phyloP scores from a whole-genome alignment of 2,329 filamentous ascomycete genomes.

The Pseudopithomyces maydicus region DNA sequence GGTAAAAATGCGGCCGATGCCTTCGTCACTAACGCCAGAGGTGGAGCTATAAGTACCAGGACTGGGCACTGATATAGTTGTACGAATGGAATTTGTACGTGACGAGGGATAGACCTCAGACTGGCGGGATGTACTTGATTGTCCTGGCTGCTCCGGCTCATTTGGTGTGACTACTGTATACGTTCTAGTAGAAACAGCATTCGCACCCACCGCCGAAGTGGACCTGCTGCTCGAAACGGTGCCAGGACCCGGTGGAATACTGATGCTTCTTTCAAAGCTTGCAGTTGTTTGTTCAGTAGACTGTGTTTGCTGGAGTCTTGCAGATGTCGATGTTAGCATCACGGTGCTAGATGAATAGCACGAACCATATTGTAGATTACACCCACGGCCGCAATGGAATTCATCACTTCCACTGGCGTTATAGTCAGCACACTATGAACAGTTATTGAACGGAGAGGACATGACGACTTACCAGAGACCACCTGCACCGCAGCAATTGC shows the following conservation, averaged over 20 bases:
- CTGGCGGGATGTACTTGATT: neutral
- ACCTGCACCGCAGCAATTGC: conserved; percentile 5
- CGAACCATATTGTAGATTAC: neutral
- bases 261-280: neutral
- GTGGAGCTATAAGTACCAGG: neutral
- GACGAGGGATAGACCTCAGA: neutral
- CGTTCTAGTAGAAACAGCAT: neutral
- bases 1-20: neutral
- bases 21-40: neutral
- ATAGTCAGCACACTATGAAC: neutral
- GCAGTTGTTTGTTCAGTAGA: neutral
- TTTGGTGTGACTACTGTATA: neutral
- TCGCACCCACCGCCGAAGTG: neutral
- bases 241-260: neutral
- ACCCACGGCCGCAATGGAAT: neutral
- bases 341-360: neutral
- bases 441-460: neutral
- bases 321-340: neutral
- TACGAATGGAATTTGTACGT: neutral
- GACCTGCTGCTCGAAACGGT: neutral
- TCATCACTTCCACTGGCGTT: neutral
- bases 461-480: conserved; percentile 1
- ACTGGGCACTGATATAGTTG: neutral
- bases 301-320: neutral
- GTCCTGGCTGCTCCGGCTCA: neutral